A percentile compares a stretch with the other conserved stretches of the same genome.
phyloP scores from a whole-genome alignment of 208 protist genomes.

The Leishmania aethiopica region DNA sequence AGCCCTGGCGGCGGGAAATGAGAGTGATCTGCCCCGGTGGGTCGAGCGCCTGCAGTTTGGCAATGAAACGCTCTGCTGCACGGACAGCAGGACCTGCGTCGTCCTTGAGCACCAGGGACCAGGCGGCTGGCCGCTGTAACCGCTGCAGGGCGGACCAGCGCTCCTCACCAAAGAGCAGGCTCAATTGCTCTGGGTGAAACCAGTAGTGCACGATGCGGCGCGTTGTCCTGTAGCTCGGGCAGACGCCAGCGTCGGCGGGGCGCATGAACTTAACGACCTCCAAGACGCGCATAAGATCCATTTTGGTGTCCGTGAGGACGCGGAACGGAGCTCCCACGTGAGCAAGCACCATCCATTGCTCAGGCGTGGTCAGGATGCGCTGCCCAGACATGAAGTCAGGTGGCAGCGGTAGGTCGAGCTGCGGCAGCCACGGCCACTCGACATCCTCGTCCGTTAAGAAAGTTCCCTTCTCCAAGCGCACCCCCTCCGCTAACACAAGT shows the following conservation, averaged over 20 bases:
- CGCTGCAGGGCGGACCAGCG: conserved; percentile 31
- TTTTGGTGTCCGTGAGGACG: conserved; percentile 1
- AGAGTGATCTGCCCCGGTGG: conserved; percentile 20
- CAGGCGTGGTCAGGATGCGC: neutral
- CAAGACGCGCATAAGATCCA: conserved; percentile 21
- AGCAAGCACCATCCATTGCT: conserved; percentile 36
- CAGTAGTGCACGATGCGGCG: conserved; percentile 25
- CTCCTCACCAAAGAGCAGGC: conserved; percentile 31
- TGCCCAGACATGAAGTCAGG: conserved; percentile 13
- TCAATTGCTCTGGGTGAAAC: conserved; percentile 31
- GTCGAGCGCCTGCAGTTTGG: conserved; percentile 15
- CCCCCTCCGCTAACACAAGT: neutral
- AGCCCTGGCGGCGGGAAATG: neutral
- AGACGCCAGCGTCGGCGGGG: conserved; percentile 17
- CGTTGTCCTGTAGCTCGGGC: conserved; percentile 17
- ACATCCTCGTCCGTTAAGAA: neutral
- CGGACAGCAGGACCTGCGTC: conserved; percentile 18
- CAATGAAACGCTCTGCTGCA: conserved; percentile 27
- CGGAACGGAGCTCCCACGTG: conserved; percentile 35
- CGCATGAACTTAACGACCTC: conserved; percentile 29
- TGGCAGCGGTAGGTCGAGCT: conserved; percentile 10
- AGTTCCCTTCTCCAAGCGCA: neutral
- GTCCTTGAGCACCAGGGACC: conserved; percentile 19
- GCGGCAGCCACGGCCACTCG: conserved; percentile 25
- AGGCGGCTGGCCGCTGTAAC: conserved; percentile 29